Evolutionary conservation across 768 basidiomycete genomes (phyloP).

Genomic region (Suillus subluteus): DNA sequence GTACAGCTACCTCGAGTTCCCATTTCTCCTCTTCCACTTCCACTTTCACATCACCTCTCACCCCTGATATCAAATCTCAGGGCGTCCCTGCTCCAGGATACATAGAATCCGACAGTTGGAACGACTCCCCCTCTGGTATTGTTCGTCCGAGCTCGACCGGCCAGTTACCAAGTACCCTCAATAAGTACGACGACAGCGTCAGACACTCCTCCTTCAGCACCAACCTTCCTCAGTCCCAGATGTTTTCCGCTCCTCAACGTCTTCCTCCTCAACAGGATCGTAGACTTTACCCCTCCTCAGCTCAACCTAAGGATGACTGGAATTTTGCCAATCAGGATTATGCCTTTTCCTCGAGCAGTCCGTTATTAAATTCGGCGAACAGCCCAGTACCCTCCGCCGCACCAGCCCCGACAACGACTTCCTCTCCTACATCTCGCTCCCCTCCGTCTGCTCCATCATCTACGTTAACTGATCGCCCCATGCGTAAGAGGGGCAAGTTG

Average conservation of each 20-base stretch:
- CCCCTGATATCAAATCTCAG: slow-evolving; percentile 51
- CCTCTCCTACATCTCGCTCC: slow-evolving; percentile 47
- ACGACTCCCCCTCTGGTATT: slow-evolving; percentile 56
- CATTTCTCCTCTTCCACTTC: slow-evolving; percentile 51
- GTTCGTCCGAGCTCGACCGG: slow-evolving; percentile 70
- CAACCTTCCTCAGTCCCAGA: slow-evolving; percentile 58
- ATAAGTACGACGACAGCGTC: slow-evolving; percentile 70
- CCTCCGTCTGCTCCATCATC: slow-evolving; percentile 55
- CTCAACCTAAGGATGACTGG: slow-evolving; percentile 68
- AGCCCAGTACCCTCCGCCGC: slow-evolving; percentile 40
- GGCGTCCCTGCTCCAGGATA: slow-evolving; percentile 46
- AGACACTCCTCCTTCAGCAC: slow-evolving; percentile 71
- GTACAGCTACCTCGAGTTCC: slow-evolving; percentile 54
- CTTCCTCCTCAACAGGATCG: slow-evolving; percentile 74
- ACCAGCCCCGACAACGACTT: slow-evolving; percentile 45
- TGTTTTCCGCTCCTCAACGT: slow-evolving; percentile 70
- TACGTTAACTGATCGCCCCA: slow-evolving; percentile 73
- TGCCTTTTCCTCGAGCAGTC: slow-evolving; percentile 40
- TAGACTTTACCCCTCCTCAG: slow-evolving; percentile 47
- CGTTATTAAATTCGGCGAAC: slow-evolving; percentile 29
- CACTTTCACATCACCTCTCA: slow-evolving; percentile 48
- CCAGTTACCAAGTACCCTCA: slow-evolving; percentile 53
- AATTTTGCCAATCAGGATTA: slow-evolving; percentile 65
- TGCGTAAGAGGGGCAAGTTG: slow-evolving; percentile 83
- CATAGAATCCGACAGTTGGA: slow-evolving; percentile 60